Evolutionary conservation across 1,284 basidiomycete genomes (phyloP).

Genomic region (Tranzscheliella williamsii): DNA sequence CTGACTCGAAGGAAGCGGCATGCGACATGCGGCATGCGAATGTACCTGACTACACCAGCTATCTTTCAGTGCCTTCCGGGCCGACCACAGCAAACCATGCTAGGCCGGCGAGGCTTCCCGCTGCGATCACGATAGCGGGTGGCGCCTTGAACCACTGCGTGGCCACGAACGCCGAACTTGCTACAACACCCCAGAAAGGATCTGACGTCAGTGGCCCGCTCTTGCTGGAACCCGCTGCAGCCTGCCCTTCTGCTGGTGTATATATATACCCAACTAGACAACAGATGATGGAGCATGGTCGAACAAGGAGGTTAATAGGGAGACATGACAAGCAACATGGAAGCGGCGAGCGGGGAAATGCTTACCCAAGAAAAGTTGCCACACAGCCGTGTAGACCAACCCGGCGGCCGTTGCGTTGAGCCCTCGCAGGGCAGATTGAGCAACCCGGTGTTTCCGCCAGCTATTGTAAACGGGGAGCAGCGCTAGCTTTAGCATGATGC

Average conservation of each 20-base stretch:
- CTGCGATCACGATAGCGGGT: constrained; percentile 61
- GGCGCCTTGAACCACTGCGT: constrained; percentile 61
- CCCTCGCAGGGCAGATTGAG: constrained; percentile 65
- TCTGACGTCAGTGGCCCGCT: constrained; percentile 62
- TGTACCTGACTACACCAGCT: no score
- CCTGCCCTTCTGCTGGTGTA: constrained; percentile 53
- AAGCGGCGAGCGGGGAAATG: no score
- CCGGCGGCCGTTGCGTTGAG: constrained; percentile 68
- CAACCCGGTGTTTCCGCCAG: constrained; percentile 63
- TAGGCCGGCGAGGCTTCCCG: constrained; percentile 62
- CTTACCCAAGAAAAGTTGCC: constrained; percentile 63
- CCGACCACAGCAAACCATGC: constrained; percentile 62
- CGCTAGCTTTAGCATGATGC: constrained; percentile 66
- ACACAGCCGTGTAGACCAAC: constrained; percentile 67
- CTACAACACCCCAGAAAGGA: constrained; percentile 64
- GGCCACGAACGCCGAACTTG: constrained; percentile 43
- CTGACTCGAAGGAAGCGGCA: no score
- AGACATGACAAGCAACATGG: no score
- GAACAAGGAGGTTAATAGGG: no score
- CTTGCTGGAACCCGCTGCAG: constrained; percentile 25
- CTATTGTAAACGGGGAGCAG: constrained; percentile 66
- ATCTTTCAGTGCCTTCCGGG: constrained; percentile 22
- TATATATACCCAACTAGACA: constrained; percentile 48
- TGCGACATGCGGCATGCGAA: no score
- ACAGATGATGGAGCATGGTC: no score